Conservation (phyloP, 768 basidiomycete genomes). For the Hericium coralloides region DNA sequence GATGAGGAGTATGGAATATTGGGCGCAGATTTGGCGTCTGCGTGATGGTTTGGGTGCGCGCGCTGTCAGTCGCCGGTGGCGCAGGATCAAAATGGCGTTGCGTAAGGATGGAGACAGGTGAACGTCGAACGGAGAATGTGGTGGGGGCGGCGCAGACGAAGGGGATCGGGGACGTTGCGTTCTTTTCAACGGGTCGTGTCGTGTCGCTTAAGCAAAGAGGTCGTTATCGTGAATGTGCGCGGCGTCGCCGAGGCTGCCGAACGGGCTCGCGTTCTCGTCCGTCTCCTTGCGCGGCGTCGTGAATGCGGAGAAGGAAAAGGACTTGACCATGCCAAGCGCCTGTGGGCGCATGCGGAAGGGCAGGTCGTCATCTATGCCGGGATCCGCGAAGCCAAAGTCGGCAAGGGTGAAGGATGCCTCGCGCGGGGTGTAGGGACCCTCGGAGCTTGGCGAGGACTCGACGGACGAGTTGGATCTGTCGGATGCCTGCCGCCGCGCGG, state of each 20-base stretch:
- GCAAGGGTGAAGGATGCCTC: slow-evolving; percentile 8
- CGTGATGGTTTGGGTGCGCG: too few species aligned
- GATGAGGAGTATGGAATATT: too few species aligned
- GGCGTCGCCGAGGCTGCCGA: slow-evolving; percentile 2
- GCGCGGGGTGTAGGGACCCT: slow-evolving; percentile 8
- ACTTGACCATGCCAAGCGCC: slow-evolving; percentile 1
- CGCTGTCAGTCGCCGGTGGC: too few species aligned
- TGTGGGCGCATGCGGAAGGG: slow-evolving; percentile 5
- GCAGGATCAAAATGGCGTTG: too few species aligned
- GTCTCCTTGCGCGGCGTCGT: not conserved
- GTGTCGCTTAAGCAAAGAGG: slow-evolving; percentile 12
- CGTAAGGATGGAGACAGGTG: not conserved
- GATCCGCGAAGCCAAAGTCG: slow-evolving; percentile 13
- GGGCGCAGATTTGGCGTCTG: too few species aligned
- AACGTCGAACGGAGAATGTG: slow-evolving; percentile 5
- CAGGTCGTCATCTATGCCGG: slow-evolving; percentile 5
- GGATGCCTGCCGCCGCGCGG: slow-evolving; percentile 17
- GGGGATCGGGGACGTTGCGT: slow-evolving; percentile 2
- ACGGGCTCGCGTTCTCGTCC: not conserved
- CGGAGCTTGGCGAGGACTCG: slow-evolving; percentile 11
- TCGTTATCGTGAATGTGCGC: slow-evolving; percentile 10
- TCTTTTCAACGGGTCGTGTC: not conserved
- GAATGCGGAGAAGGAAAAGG: slow-evolving; percentile 1
- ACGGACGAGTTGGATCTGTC: slow-evolving; percentile 10
- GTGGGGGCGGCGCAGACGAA: not conserved